Evolutionary conservation across 1,284 basidiomycete species (phyloP), one percentile per base, ranked within the genome.

Genomic region (Gymnopus androsaceus): DNA sequence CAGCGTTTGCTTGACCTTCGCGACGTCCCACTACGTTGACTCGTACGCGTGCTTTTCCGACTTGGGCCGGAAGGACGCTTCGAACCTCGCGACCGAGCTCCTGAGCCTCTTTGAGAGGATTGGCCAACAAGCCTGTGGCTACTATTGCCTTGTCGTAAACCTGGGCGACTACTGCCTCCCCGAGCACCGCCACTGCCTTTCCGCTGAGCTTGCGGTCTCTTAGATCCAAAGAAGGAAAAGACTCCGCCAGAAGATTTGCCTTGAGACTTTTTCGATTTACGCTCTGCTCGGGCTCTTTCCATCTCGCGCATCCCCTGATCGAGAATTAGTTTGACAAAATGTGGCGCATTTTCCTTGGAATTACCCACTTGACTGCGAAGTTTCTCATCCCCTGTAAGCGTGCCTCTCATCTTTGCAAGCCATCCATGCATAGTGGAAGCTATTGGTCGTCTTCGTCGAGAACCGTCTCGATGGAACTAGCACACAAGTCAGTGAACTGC

Each of bases 381-480:
- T n/a, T 62, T 63, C 65, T 90, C 88, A 66, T 87, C 77, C 33
- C 85, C 87, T 25, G 77, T 66, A 46, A 90, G 72, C 15, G 88
- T 90, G 31, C 88, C 88, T 59, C 88, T 80, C 80, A 85, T 81
- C 70, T 90, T 90, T n/a, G 84, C 82, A 57, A 90, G 74, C 87
- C 87, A 90, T 51, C 88, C 88, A 63, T 90, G 88, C 68, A 88
- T 77, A 4, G 78, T 79, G 4, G 85, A 88, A 12, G 87, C 77
- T 49, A 83, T 82, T 55, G 78, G 83, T 44, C 70, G 76, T 59
- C 66, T 70, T 12, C 79, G 75, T 49, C 69, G 73, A 48, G 76
- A 74, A 30, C 83, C 82, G 64, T 84, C 74, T 44, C 73, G 66
- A 61, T 76, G 73, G 64, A 78, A 80, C 72, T 79, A 45, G 28